Base-by-base conservation (phyloP, 2,329 filamentous ascomycete species). In the Lasiodiplodia gonubiensis region DNA sequence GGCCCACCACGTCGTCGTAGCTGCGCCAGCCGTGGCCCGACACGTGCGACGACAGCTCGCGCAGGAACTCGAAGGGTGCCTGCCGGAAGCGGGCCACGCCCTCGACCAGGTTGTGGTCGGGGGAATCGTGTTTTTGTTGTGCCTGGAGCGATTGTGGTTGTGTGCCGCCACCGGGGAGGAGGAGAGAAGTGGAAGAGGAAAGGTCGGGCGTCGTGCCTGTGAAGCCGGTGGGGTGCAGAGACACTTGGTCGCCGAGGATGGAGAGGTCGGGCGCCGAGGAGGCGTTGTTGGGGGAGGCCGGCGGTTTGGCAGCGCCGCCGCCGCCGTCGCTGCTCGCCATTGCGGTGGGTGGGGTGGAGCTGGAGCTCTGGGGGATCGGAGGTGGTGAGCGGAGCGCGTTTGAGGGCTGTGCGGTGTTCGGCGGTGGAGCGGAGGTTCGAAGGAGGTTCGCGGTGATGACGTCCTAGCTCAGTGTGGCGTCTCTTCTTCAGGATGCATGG, bases 1-100 rank as follows among this genome's bases (percentile, higher is more conserved):
- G 94, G 25, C 95, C 95, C 73, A 98, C 90, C 70, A 94, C 86
- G 70, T 91, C 84, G 75, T 98, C 93, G 82, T 99, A 99, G 69
- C 92, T 92, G 69, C 95, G 92, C 95, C 95, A 99, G 77, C 94
- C 94, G 61, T 92, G 91, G 66, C 95, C 95, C 14, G 93, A 94
- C 70, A 98, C 91, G 80, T 98, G 94, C 39, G 97, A 85, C 55
- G 92, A 95, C 39, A 99, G 90, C 82, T 99, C 95, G 72, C 93
- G 92, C 35, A 98, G 88, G 78, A 98, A 98, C 70, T 93, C 86
- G 70, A 90, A 81, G 1, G 89, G 89, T 66, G 86, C 85, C 67
- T 90, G 81, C 68, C 94, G 89, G 78, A 98, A 97, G 54, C 93
- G 91, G 59, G 92, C 91, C 85, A 95, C 95, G 75, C 94, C 89